These are phyloP conservation scores for Clathrospora elynae DNA, from an alignment of 2,329 filamentous ascomycete species.

Conservation along the genomic window DNA sequence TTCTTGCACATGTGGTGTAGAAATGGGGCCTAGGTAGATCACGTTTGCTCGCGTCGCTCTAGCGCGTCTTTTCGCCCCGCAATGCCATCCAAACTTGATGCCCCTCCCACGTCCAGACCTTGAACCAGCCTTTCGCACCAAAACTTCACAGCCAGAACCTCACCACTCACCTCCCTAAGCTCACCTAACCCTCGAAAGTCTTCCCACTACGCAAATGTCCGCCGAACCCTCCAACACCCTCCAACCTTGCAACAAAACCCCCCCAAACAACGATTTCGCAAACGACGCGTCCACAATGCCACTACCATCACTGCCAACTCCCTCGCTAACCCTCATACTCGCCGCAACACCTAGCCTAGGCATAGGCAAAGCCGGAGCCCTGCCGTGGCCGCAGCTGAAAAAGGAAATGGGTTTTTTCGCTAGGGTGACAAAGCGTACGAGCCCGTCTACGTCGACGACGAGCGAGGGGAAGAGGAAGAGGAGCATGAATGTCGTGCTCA, in stretches of 20 bases:
- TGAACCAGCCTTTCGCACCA: not conserved
- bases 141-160: not conserved
- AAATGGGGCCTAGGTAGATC: slow-evolving; percentile 13
- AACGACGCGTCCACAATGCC: slow-evolving; percentile 20
- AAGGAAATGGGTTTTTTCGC: slow-evolving; percentile 96
- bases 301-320: no score
- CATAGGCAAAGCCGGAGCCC: slow-evolving; percentile 76
- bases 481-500: slow-evolving; percentile 72
- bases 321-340: slow-evolving; percentile 84
- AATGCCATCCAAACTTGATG: slow-evolving; percentile 11
- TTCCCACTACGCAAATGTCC: slow-evolving; percentile 15
- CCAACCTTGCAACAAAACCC: slow-evolving; percentile 2
- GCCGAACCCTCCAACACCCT: slow-evolving; percentile 3
- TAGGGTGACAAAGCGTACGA: slow-evolving; percentile 76
- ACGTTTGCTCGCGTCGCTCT: slow-evolving; percentile 33
- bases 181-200: no score
- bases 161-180: no score
- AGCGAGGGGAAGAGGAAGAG: slow-evolving; percentile 9
- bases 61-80: slow-evolving; percentile 23
- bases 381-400: slow-evolving; percentile 88
- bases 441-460: slow-evolving; percentile 26
- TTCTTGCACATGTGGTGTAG: no score
- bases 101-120: slow-evolving; percentile 1
- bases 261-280: slow-evolving; percentile 2
- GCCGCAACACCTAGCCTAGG: slow-evolving; percentile 90